Percentiles rank a stretch among this genome's conserved stretches.
Evolutionary conservation across 2,329 filamentous ascomycete species (phyloP).

Genomic region (Alternaria tenuissima): DNA sequence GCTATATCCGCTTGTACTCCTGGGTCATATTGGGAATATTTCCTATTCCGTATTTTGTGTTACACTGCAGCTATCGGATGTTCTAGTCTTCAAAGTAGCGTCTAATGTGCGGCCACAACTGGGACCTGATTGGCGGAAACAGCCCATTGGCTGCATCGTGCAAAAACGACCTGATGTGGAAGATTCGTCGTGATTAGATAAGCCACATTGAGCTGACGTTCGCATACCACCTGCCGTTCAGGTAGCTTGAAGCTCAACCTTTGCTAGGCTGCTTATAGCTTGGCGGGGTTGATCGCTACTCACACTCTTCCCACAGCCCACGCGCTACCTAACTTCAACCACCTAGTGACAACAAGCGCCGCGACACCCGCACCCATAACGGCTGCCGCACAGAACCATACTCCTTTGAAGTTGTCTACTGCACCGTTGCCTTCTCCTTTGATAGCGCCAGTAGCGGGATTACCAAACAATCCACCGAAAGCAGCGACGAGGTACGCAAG

Average conservation of each 20-base stretch:
- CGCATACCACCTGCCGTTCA: not conserved
- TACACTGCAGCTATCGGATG: not conserved
- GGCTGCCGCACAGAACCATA: constrained; percentile 51
- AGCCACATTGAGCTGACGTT: not conserved
- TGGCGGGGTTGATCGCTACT: not conserved
- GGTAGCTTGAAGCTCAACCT: not conserved
- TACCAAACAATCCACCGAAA: constrained; percentile 61
- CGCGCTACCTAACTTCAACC: constrained; percentile 24
- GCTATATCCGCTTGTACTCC: not conserved
- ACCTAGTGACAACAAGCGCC: constrained; percentile 23
- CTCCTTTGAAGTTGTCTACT: constrained; percentile 31
- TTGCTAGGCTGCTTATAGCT: not conserved
- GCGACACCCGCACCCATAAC: constrained; percentile 25
- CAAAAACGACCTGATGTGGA: not conserved
- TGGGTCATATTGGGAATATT: not conserved
- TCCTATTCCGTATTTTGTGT: not conserved
- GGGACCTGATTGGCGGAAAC: not conserved
- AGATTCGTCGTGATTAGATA: not conserved
- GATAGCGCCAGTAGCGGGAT: constrained; percentile 62
- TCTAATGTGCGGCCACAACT: not conserved
- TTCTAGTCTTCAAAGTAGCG: not conserved
- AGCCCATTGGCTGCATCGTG: not conserved
- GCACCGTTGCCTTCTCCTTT: constrained; percentile 49
- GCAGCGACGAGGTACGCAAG: constrained; percentile 60
- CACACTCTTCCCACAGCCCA: constrained; percentile 9